These are phyloP conservation scores for Pseudomassariella vexata DNA, from an alignment of 2,329 filamentous ascomycete species.

Conservation along the genomic window DNA sequence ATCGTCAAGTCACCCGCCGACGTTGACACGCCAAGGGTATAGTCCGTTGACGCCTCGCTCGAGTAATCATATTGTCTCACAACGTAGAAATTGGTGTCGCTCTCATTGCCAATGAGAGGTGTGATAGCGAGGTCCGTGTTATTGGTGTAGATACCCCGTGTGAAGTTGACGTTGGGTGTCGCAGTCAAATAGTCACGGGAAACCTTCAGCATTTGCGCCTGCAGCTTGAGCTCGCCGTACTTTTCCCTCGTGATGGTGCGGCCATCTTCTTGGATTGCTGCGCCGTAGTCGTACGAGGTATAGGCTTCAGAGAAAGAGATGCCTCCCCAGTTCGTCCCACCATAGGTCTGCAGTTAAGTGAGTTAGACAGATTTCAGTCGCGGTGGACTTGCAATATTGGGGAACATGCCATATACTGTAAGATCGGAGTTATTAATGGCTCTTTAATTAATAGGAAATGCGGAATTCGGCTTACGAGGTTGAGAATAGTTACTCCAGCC, in stretches of 20 bases:
- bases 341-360: conserved; percentile 52
- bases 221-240: conserved; percentile 72
- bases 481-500: conserved; percentile 61
- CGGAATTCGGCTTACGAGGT: conserved; percentile 37
- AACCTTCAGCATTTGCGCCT: conserved; percentile 68
- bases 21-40: conserved; percentile 2
- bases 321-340: conserved; percentile 82
- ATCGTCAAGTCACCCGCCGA: conserved; percentile 14
- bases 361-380: too few relatives aligned
- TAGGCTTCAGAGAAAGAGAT: conserved; percentile 63
- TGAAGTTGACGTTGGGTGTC: conserved; percentile 41
- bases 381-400: too few relatives aligned
- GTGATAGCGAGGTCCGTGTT: conserved; percentile 40
- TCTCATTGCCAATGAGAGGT: conserved; percentile 11
- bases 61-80: conserved; percentile 9
- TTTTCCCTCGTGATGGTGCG: conserved; percentile 66
- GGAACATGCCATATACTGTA: too few relatives aligned
- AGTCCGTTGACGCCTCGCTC: conserved; percentile 15
- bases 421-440: neutral
- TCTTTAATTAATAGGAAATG: neutral
- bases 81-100: conserved; percentile 18
- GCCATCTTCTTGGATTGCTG: conserved; percentile 63
- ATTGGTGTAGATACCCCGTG: conserved; percentile 45
- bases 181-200: conserved; percentile 65
- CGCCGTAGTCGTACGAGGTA: conserved; percentile 51